phyloP scores from a whole-genome alignment of 257 asterid species.

The Oldenlandia corymbosa region DNA sequence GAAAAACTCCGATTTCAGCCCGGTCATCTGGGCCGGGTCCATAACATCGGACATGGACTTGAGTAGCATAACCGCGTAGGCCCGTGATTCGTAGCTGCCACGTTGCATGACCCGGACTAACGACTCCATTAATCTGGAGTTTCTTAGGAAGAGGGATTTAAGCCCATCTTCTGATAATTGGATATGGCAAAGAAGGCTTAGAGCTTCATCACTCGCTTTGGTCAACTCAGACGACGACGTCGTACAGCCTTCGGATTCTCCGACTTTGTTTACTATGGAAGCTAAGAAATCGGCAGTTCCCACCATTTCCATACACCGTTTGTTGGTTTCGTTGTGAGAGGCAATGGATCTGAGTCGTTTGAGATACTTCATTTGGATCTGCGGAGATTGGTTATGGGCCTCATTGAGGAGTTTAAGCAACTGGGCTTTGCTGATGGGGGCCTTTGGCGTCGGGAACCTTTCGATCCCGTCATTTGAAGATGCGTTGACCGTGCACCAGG shows the following conservation, averaged over 20 bases:
- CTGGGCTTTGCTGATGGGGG: constrained; percentile 53
- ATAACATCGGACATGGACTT: constrained; percentile 39
- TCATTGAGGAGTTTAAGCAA: constrained; percentile 44
- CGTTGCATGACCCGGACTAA: constrained; percentile 35
- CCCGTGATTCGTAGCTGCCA: constrained; percentile 61
- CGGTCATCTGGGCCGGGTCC: constrained; percentile 27
- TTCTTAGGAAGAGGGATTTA: constrained; percentile 24
- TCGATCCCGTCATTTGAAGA: constrained; percentile 35
- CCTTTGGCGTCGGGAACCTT: constrained; percentile 73
- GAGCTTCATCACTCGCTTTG: constrained; percentile 45
- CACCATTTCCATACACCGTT: constrained; percentile 48
- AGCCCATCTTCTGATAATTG: constrained; percentile 50
- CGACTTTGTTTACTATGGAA: constrained; percentile 24
- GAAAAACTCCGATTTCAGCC: constrained; percentile 31
- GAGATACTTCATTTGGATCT: constrained; percentile 34
- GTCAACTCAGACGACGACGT: neutral
- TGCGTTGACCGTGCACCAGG: constrained; percentile 76
- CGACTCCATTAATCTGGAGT: constrained; percentile 35
- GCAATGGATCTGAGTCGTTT: constrained; percentile 53
- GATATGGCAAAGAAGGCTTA: constrained; percentile 43
- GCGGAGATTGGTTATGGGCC: constrained; percentile 23
- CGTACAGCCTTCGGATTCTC: neutral
- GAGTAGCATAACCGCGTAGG: constrained; percentile 46
- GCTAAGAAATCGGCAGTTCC: constrained; percentile 59
- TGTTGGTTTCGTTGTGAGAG: constrained; percentile 51